Conservation (phyloP, 140 eudicot genomes). For the Flaveria floridana region DNA sequence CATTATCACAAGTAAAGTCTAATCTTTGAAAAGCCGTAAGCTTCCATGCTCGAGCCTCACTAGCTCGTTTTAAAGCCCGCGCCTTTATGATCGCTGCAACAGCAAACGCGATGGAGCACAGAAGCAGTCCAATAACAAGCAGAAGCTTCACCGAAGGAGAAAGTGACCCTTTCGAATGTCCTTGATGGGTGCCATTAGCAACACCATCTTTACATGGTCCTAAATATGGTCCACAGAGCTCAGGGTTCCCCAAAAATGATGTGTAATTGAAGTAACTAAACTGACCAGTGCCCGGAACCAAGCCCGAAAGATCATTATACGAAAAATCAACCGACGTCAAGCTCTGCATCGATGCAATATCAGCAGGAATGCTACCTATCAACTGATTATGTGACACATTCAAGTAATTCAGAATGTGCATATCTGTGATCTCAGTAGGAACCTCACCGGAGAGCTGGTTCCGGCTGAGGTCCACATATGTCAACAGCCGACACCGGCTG, state of each 20-base stretch:
- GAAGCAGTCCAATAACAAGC: constrained; percentile 54
- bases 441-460: constrained; percentile 54
- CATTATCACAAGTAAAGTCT: constrained; percentile 55
- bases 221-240: constrained; percentile 58
- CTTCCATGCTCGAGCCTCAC: constrained; percentile 61
- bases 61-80: constrained; percentile 46
- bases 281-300: constrained; percentile 59
- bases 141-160: constrained; percentile 51
- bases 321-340: constrained; percentile 59
- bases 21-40: constrained; percentile 60
- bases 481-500: constrained; percentile 49
- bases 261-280: constrained; percentile 59
- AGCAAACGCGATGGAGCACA: constrained; percentile 49
- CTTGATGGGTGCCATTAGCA: constrained; percentile 40
- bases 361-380: constrained; percentile 51
- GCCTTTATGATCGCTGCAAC: constrained; percentile 55
- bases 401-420: constrained; percentile 52
- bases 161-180: constrained; percentile 44
- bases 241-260: constrained; percentile 54
- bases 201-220: constrained; percentile 51
- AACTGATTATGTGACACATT: constrained; percentile 48
- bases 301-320: constrained; percentile 54
- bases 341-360: constrained; percentile 51
- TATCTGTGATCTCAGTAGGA: constrained; percentile 50
- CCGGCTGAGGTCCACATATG: constrained; percentile 54